Percentiles rank a stretch among this genome's conserved stretches.
These are phyloP conservation scores for Musa schizocarpa DNA, from an alignment of 176 grass and related monocot genomes.

Conservation along the genomic window DNA sequence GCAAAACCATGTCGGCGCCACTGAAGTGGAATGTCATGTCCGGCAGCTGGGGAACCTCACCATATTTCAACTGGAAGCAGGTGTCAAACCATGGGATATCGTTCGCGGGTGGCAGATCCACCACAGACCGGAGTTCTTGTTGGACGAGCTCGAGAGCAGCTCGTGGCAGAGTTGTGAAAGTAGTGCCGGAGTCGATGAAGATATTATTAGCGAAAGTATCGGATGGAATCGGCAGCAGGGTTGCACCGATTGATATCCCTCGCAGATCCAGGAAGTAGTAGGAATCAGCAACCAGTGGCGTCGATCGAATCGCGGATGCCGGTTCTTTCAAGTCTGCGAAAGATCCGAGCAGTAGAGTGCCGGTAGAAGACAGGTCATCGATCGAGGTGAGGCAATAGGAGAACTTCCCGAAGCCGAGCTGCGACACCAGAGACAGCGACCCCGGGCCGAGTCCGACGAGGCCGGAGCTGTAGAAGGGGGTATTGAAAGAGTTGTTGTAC, in stretches of 20 bases:
- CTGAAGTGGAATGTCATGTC: slow-evolving; percentile 42
- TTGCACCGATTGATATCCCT: slow-evolving; percentile 10
- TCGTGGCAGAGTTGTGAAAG: slow-evolving; percentile 27
- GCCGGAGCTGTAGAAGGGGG: neutral
- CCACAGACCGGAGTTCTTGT: slow-evolving; percentile 17
- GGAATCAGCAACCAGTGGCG: neutral
- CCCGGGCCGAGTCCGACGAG: neutral
- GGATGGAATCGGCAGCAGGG: neutral
- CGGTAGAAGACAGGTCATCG: neutral
- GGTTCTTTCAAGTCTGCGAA: neutral
- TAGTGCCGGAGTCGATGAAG: slow-evolving; percentile 45
- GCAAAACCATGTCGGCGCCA: slow-evolving; percentile 48
- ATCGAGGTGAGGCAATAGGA: slow-evolving; percentile 7
- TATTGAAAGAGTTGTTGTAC: neutral
- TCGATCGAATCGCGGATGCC: neutral
- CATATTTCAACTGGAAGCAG: slow-evolving; percentile 33
- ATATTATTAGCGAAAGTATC: neutral
- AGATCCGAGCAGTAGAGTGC: slow-evolving; percentile 3
- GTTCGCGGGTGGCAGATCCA: slow-evolving; percentile 22
- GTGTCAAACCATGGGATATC: slow-evolving; percentile 30
- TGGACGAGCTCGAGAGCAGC: slow-evolving; percentile 29
- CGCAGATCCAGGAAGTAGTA: slow-evolving; percentile 6
- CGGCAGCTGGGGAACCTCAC: slow-evolving; percentile 31
- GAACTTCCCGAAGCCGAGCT: neutral
- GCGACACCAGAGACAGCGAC: neutral